A percentile compares a stretch with the other conserved stretches of the same genome.
These are phyloP conservation scores for Vanrija sp. DNA, from an alignment of 1,284 basidiomycete species.

Conservation along the genomic window DNA sequence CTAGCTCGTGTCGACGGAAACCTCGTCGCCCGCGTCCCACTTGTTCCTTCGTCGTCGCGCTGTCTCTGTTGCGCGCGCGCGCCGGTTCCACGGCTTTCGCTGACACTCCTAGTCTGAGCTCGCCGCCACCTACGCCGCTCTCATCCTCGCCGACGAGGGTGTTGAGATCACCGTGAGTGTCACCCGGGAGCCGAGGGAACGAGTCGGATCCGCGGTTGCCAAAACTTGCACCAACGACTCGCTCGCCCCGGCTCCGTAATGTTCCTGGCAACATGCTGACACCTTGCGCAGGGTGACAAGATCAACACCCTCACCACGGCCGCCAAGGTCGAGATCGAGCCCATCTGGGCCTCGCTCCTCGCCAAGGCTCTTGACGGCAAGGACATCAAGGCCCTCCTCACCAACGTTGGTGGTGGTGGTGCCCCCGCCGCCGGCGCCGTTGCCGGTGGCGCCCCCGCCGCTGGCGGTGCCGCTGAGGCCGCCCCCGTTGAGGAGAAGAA, in stretches of 20 bases:
- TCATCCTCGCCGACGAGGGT: slow-evolving; percentile 94
- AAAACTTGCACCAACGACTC: background rate
- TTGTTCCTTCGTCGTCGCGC: no score
- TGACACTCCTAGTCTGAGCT: slow-evolving; percentile 55
- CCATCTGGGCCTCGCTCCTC: slow-evolving; percentile 95
- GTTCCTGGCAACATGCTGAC: background rate
- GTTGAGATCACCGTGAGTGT: slow-evolving; percentile 89
- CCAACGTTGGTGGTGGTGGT: slow-evolving; percentile 82
- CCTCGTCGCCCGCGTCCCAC: no score
- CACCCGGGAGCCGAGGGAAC: background rate
- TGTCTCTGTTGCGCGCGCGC: no score
- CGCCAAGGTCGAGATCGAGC: slow-evolving; percentile 82
- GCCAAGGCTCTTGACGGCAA: slow-evolving; percentile 98
- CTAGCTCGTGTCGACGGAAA: no score
- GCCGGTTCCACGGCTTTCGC: no score
- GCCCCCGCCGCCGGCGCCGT: slow-evolving; percentile 65
- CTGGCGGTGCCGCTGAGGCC: slow-evolving; percentile 59
- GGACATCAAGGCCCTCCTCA: slow-evolving; percentile 91
- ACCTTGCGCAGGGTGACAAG: slow-evolving; percentile 71
- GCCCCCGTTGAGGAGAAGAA: slow-evolving; percentile 71
- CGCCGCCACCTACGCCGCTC: slow-evolving; percentile 63
- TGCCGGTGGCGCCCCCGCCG: slow-evolving; percentile 56
- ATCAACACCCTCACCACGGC: slow-evolving; percentile 76
- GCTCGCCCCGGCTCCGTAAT: background rate
- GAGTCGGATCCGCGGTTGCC: background rate